A percentile compares a stretch with the other conserved stretches of the same genome.
These are phyloP conservation scores for Aspergillus sp. DNA, from an alignment of 2,329 filamentous ascomycete genomes.

Conservation along the genomic window DNA sequence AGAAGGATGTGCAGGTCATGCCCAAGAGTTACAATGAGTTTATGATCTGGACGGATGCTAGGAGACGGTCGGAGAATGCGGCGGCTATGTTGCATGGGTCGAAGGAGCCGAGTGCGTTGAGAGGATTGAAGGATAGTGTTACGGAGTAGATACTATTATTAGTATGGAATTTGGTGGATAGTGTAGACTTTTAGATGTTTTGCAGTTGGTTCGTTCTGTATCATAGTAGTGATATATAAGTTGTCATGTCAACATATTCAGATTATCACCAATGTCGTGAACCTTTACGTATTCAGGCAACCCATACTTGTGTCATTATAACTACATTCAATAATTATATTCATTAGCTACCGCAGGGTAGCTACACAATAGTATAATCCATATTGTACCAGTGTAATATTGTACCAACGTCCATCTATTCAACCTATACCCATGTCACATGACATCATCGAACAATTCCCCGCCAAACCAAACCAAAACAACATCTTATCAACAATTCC, in stretches of 20 bases:
- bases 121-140: conserved; percentile 40
- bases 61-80: conserved; percentile 58
- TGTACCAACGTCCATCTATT: not conserved
- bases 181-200: not conserved
- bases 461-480: not conserved
- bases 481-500: not conserved
- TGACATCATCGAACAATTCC: not conserved
- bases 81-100: conserved; percentile 43
- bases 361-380: not conserved
- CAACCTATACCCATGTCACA: not conserved
- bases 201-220: too few relatives aligned
- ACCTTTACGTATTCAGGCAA: too few relatives aligned
- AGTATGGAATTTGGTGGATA: not conserved
- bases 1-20: conserved; percentile 66
- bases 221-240: too few relatives aligned
- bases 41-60: conserved; percentile 66
- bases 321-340: too few relatives aligned
- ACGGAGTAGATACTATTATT: conserved; percentile 35
- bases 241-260: too few relatives aligned
- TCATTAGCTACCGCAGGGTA: too few relatives aligned
- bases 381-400: not conserved
- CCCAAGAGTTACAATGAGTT: conserved; percentile 65
- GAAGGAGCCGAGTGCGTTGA: conserved; percentile 37
- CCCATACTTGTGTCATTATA: too few relatives aligned
- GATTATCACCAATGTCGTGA: too few relatives aligned